Evolutionary conservation across 208 protist species (phyloP), one percentile per base, ranked within the genome.

Genomic region (Acanthamoeba culbertsoni): DNA sequence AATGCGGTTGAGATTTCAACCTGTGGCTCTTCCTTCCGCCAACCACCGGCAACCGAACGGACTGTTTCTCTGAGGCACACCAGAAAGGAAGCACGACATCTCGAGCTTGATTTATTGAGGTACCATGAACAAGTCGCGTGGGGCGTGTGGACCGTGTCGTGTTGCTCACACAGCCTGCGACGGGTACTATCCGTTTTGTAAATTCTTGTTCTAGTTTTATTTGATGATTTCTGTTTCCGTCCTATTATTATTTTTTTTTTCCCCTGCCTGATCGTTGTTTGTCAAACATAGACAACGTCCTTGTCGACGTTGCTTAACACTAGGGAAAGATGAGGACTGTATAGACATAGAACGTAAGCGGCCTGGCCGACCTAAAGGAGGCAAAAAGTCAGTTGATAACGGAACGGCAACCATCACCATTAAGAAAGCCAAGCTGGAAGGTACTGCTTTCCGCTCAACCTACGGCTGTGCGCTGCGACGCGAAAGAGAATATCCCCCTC

Each of bases 281-380:
- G 7, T 35, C 28, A 28, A 79, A 4, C 3, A 84, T 43, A 84
- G 73, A 33, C 73, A 84, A 10, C 73, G 73, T 14, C 73, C 73
- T 57, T 84, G 73, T 28, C 40, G 73, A n/a, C 73, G 73, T 10
- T 84, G 73, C 37, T 42, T 43, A 3, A 84, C 73, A 7, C 40
- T 84, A 43, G 73, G 43, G 5, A 84, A 84, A 26, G 73, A 84
- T 46, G 73, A 55, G 43, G 73, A 84, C 14, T 84, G 73, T 20
- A 43, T 84, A n/a, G 73, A 84, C 28, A 84, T 84, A 3, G 73
- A 84, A 43, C 73, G 73, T 33, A 84, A 84, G 43, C 43, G 73
- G 1, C 73, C 73, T 14, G 73, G 73, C 1, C 40, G 73, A 10
- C 73, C 73, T 43, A 84, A 84, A 33, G 73, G 73, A 23, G 73